Evolutionary conservation across 2,329 filamentous ascomycete species (phyloP).

Genomic region (Curvularia hawaiiensis): DNA sequence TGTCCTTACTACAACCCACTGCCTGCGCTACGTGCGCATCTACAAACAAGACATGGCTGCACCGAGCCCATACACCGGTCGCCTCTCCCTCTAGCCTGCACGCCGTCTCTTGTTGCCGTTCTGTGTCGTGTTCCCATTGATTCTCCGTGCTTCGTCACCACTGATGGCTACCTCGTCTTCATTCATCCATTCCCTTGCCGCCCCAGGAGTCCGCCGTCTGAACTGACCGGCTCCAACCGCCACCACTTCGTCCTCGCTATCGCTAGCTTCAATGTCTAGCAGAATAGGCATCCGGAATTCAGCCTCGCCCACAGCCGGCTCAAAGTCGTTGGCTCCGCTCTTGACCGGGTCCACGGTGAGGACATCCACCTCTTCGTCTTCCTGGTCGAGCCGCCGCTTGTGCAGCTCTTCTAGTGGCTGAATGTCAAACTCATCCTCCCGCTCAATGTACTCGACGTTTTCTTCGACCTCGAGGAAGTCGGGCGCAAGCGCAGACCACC

Average conservation of each 20-base stretch:
- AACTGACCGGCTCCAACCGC: constrained; percentile 78
- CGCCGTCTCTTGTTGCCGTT: constrained; percentile 46
- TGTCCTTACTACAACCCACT: not conserved
- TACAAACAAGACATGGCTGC: not conserved
- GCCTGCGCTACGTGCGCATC: not conserved
- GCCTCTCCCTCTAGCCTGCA: constrained; percentile 25
- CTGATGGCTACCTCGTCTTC: constrained; percentile 54
- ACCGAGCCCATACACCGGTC: not conserved
- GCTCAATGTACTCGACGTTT: constrained; percentile 95
- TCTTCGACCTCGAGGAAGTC: constrained; percentile 98
- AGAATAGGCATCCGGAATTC: constrained; percentile 91
- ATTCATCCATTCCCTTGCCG: constrained; percentile 70
- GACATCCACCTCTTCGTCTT: constrained; percentile 94
- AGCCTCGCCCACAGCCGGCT: constrained; percentile 47
- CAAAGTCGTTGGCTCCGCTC: constrained; percentile 58
- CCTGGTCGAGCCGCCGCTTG: constrained; percentile 84
- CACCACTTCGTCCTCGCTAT: constrained; percentile 88
- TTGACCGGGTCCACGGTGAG: constrained; percentile 72
- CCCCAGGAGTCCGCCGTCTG: constrained; percentile 81
- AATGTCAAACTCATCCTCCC: constrained; percentile 97
- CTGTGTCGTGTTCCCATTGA: constrained; percentile 37
- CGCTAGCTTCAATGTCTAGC: constrained; percentile 90
- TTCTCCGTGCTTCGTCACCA: constrained; percentile 42
- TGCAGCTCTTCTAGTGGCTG: constrained; percentile 94
- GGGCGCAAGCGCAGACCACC: constrained; percentile 95